Percentiles rank a stretch among this genome's conserved stretches.
Evolutionary conservation across 2,329 filamentous ascomycete genomes (phyloP).

Genomic region (Elsinoe arachidis): DNA sequence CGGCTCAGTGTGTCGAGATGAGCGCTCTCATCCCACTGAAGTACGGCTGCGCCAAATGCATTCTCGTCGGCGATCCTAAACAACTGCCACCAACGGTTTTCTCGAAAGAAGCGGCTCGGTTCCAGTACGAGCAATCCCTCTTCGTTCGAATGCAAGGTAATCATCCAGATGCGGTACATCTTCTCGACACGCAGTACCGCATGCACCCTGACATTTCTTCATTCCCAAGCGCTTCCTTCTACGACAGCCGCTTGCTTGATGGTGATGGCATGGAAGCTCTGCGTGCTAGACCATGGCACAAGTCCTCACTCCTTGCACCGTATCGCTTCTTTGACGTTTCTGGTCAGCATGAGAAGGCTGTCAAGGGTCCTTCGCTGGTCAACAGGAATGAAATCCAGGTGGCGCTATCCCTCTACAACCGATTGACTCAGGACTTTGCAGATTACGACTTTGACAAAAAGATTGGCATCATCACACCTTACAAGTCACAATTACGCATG

Average conservation of each 20-base stretch:
- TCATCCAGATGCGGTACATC: constrained; percentile 75
- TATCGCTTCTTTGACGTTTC: constrained; percentile 97
- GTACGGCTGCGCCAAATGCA: constrained; percentile 93
- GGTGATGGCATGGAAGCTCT: constrained; percentile 72
- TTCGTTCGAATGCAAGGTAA: constrained; percentile 98
- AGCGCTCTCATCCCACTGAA: constrained; percentile 94
- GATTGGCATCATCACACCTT: constrained; percentile 94
- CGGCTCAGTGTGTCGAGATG: constrained; percentile 94
- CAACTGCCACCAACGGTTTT: constrained; percentile 93
- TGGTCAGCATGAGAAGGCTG: constrained; percentile 74
- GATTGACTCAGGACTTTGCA: constrained; percentile 63
- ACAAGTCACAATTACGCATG: constrained; percentile 83
- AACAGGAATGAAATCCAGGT: constrained; percentile 82
- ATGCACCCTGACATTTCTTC: constrained; percentile 96
- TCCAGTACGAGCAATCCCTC: constrained; percentile 94
- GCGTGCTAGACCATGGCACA: constrained; percentile 76
- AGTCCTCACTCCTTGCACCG: constrained; percentile 69
- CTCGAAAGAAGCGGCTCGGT: constrained; percentile 82
- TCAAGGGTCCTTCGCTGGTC: constrained; percentile 78
- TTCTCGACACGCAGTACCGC: constrained; percentile 96
- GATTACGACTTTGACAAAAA: constrained; percentile 66
- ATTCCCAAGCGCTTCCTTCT: constrained; percentile 88
- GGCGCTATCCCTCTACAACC: constrained; percentile 74
- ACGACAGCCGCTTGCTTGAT: constrained; percentile 78
- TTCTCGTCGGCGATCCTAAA: constrained; percentile 95